phyloP scores from a whole-genome alignment of 352 stramenopile species.

The Thalassiosira mediterranea region DNA sequence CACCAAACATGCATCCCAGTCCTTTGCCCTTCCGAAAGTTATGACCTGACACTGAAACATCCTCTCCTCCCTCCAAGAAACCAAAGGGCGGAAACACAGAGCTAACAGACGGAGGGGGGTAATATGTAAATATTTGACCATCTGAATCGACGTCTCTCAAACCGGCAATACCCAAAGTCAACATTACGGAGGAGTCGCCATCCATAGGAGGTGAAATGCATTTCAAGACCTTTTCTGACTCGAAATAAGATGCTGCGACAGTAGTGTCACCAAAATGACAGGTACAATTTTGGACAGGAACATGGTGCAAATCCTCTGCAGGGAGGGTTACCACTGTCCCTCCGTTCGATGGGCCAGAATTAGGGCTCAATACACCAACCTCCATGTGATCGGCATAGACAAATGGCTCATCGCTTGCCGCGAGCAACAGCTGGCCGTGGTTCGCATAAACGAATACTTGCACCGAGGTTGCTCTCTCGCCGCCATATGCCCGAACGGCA shows the following conservation, averaged over 20 bases:
- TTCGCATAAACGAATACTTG: slow-evolving; percentile 39
- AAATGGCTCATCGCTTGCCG: slow-evolving; percentile 48
- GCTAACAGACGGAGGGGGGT: slow-evolving; percentile 25
- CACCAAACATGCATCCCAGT: slow-evolving; percentile 54
- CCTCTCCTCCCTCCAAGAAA: slow-evolving; percentile 58
- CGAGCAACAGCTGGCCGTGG: slow-evolving; percentile 42
- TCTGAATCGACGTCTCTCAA: slow-evolving; percentile 33
- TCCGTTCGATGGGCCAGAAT: slow-evolving; percentile 45
- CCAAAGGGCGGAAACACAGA: slow-evolving; percentile 50
- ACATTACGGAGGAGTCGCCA: slow-evolving; percentile 20
- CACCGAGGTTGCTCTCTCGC: slow-evolving; percentile 4
- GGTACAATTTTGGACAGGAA: slow-evolving; percentile 31
- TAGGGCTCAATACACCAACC: slow-evolving; percentile 36
- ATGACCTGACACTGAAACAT: slow-evolving; percentile 45
- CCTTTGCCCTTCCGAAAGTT: slow-evolving; percentile 45
- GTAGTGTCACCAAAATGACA: slow-evolving; percentile 57
- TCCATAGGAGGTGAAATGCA: slow-evolving; percentile 34
- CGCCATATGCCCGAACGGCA: neutral
- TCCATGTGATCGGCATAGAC: slow-evolving; percentile 47
- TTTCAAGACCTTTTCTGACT: slow-evolving; percentile 29
- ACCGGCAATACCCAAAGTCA: slow-evolving; percentile 51
- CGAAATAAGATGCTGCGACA: slow-evolving; percentile 19
- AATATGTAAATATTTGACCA: slow-evolving; percentile 57
- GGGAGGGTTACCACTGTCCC: slow-evolving; percentile 45
- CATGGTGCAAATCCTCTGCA: slow-evolving; percentile 20